These are phyloP conservation scores for Colletotrichum musicola DNA, from an alignment of 2,329 filamentous ascomycete genomes.

Conservation along the genomic window DNA sequence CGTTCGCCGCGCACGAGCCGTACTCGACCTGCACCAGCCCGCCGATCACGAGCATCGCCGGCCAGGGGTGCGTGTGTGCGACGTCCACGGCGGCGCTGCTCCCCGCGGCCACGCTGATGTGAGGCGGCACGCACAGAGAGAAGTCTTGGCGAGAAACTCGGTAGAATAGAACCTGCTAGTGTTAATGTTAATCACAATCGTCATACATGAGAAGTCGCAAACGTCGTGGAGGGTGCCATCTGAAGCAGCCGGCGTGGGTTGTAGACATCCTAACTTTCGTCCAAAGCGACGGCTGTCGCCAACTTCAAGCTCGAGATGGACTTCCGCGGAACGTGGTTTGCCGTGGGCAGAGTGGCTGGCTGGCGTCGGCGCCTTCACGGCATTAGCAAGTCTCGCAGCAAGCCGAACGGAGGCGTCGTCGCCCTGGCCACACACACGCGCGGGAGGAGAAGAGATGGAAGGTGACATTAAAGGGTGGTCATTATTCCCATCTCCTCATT, in stretches of 20 bases:
- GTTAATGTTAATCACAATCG: slow-evolving; percentile 27
- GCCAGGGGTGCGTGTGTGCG: slow-evolving; percentile 57
- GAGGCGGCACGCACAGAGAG: slow-evolving; percentile 38
- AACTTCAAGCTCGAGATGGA: neutral
- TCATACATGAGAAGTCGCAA: neutral
- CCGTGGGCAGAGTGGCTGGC: neutral
- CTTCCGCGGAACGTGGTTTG: neutral
- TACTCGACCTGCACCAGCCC: slow-evolving; percentile 59
- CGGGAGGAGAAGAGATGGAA: too few relatives aligned
- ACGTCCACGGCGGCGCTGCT: slow-evolving; percentile 39
- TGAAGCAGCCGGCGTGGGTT: neutral
- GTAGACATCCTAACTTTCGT: slow-evolving; percentile 7
- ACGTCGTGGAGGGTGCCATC: neutral
- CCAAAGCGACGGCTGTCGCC: neutral
- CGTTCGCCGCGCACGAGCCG: slow-evolving; percentile 51
- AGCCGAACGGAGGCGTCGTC: neutral
- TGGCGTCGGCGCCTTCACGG: neutral
- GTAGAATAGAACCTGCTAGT: neutral
- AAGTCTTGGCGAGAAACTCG: neutral
- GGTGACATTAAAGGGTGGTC: slow-evolving; percentile 6
- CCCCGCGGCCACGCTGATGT: slow-evolving; percentile 27
- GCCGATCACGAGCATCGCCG: slow-evolving; percentile 57
- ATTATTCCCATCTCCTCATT: neutral
- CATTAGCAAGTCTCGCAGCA: slow-evolving; percentile 13
- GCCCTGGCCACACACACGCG: neutral